A percentile compares a stretch with the other conserved stretches of the same genome.
These are phyloP conservation scores for Dionaea muscipula DNA, from an alignment of 179 eudicot genomes.

Conservation along the genomic window DNA sequence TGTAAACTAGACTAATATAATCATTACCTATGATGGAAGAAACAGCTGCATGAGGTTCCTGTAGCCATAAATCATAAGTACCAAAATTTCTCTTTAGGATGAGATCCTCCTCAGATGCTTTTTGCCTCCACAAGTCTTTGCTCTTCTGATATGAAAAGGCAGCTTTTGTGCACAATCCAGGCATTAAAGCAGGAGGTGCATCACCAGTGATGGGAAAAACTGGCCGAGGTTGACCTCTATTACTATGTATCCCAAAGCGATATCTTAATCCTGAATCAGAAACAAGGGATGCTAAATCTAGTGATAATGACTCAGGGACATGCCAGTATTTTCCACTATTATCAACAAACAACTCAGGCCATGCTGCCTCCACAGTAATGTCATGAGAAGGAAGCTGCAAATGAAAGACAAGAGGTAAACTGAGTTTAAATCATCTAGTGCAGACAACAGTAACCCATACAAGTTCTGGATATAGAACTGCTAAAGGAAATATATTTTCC, in stretches of 20 bases:
- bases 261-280: slow-evolving; percentile 66
- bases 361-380: slow-evolving; percentile 66
- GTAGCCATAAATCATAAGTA: no score
- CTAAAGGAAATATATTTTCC: no score
- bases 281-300: slow-evolving; percentile 55
- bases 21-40: no score
- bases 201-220: slow-evolving; percentile 25
- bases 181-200: slow-evolving; percentile 46
- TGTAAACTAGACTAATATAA: no score
- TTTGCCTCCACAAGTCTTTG: slow-evolving; percentile 63
- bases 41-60: no score
- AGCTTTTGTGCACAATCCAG: slow-evolving; percentile 72
- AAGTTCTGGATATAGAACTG: no score
- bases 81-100: no score
- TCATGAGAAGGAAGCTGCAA: slow-evolving; percentile 70
- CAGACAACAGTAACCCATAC: no score
- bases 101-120: slow-evolving; percentile 50
- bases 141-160: slow-evolving; percentile 67
- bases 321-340: slow-evolving; percentile 71
- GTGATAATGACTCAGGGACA: slow-evolving; percentile 63
- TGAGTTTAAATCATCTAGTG: no score
- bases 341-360: slow-evolving; percentile 75
- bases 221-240: slow-evolving; percentile 42
- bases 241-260: slow-evolving; percentile 64
- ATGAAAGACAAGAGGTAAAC: no score